phyloP scores from a whole-genome alignment of 169 alveolate genomes.

The Babesia ovata region DNA sequence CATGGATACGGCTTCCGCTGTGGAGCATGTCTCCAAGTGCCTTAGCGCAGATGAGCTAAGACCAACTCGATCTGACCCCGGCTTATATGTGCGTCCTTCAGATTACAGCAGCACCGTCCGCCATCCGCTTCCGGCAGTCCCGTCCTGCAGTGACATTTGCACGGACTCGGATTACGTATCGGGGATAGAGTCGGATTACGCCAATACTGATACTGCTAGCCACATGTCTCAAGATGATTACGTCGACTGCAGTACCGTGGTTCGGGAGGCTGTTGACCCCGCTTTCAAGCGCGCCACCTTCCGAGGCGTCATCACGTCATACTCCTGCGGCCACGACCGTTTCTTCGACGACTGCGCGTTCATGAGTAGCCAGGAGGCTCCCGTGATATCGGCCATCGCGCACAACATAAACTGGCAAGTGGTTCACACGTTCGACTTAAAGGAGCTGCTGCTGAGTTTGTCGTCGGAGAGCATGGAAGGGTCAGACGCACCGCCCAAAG shows the following conservation, averaged over 20 bases:
- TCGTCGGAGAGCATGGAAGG: conserved; percentile 3
- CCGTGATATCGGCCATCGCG: conserved; percentile 9
- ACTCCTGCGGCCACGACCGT: not conserved
- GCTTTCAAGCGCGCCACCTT: too few species aligned
- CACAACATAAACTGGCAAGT: conserved; percentile 21
- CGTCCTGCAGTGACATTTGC: not conserved
- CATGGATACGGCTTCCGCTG: conserved; percentile 1
- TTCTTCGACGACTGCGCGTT: not conserved
- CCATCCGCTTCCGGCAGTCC: not conserved
- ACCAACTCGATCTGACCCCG: not conserved
- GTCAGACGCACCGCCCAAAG: not conserved
- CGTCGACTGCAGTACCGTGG: not conserved
- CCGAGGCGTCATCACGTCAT: not conserved
- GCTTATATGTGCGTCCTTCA: not conserved
- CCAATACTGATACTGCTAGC: not conserved
- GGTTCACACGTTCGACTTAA: conserved; percentile 3
- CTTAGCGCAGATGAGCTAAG: not conserved
- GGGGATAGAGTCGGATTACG: not conserved
- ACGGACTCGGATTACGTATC: not conserved
- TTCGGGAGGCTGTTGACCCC: not conserved
- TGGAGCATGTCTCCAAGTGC: conserved; percentile 3
- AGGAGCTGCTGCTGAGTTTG: conserved; percentile 10
- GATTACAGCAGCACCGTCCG: not conserved
- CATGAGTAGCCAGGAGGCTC: not conserved
- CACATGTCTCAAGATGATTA: not conserved